Base-by-base conservation (phyloP, 257 asterid genomes). In the Leonotis leonurus region DNA sequence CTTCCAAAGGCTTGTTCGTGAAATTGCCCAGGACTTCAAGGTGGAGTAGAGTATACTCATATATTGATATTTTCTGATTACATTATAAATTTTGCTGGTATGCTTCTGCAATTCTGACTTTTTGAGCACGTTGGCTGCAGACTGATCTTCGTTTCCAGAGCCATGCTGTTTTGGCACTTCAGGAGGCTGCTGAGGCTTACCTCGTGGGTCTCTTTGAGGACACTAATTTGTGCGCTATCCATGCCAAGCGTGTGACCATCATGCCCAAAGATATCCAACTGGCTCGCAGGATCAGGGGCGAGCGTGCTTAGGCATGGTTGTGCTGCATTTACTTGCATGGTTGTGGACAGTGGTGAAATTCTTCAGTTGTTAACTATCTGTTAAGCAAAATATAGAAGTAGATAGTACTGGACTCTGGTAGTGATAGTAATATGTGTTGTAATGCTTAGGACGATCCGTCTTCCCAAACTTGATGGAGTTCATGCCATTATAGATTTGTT, bases 1-100 rank as follows among this genome's bases (percentile, higher is more conserved):
- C 7, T 85, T 85, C 87, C 94, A 85, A 62, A 85, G 94, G 79
- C 89, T 85, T 76, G 94, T 85, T 16, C 82, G 94, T 68, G 94
- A 85, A 68, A 85, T 82, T 65, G 89, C 87, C 14, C 94, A 85
- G 81, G 89, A 85, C 69, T 80, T 85, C 72, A 85, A 85, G 89
- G 93, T 85, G 40, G n/a, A 16, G 21, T 57, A 22, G 18, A 7
- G 3, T 1, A 24, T 6, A 7, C 6, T 6, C 36, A 8, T 21
- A 6, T 16, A 2, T 4, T 16, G 32, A 5, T 2, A 0, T 53
- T 1, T 36, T 8, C 0, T 25, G 10, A 17, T 26, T n/a, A n/a
- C n/a, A n/a, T n/a, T n/a, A n/a, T n/a, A n/a, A n/a, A n/a, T n/a
- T n/a, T n/a, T n/a, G n/a, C n/a, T n/a, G n/a, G n/a, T 35, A 7